Percentiles rank a stretch among this genome's conserved stretches.
Conservation (phyloP, 495 filamentous ascomycete genomes). For the Umbilicaria muhlenbergii region DNA sequence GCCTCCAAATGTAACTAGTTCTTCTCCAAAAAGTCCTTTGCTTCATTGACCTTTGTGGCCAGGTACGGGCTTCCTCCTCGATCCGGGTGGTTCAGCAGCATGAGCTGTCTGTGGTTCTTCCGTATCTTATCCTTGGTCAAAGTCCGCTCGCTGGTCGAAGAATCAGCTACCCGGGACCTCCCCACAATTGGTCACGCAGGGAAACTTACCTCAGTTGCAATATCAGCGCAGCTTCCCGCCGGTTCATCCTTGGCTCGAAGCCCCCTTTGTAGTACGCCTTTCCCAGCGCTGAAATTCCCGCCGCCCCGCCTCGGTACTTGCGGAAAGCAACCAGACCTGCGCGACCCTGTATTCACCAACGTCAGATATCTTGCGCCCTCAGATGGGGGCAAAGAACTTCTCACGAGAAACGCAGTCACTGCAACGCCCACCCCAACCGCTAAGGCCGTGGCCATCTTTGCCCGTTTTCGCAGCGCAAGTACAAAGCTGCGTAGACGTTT, state of each 20-base stretch:
- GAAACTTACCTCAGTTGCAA: constrained; percentile 66
- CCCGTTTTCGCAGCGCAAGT: constrained; percentile 2
- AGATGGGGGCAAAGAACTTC: constrained; percentile 9
- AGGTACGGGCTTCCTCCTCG: constrained; percentile 92
- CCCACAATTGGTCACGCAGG: too few relatives aligned
- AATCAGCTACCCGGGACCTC: neutral
- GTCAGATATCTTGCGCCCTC: constrained; percentile 1
- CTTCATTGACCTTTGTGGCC: constrained; percentile 95
- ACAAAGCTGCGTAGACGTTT: too few relatives aligned
- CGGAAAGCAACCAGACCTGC: constrained; percentile 81
- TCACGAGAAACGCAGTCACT: constrained; percentile 61
- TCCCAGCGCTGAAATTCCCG: constrained; percentile 51
- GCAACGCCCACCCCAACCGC: constrained; percentile 67
- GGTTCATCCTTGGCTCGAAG: constrained; percentile 87
- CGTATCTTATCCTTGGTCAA: constrained; percentile 83
- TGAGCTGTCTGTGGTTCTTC: constrained; percentile 90
- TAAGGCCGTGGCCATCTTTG: constrained; percentile 55
- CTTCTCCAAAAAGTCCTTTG: constrained; percentile 93
- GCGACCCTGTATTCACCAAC: constrained; percentile 46
- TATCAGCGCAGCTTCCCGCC: constrained; percentile 80
- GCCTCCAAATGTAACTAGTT: constrained; percentile 4
- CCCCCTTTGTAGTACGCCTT: constrained; percentile 94
- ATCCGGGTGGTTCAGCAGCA: constrained; percentile 97
- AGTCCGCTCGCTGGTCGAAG: constrained; percentile 51
- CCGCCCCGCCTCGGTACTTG: constrained; percentile 54